phyloP scores from a whole-genome alignment of 2,329 filamentous ascomycete species.

The Fusarium sp. region DNA sequence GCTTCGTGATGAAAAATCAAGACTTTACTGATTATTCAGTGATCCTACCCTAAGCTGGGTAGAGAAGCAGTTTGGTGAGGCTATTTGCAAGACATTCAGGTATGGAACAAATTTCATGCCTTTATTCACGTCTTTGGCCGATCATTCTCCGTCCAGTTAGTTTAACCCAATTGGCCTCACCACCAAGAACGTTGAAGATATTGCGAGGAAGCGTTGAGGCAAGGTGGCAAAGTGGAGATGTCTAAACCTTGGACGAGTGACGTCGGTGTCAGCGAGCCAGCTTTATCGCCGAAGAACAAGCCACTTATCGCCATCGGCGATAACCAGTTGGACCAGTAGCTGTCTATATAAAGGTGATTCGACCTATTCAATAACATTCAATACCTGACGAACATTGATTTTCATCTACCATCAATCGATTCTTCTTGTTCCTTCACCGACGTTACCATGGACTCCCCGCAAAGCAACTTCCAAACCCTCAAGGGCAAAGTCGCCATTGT shows the following conservation, averaged over 20 bases:
- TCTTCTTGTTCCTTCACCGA: neutral
- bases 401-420: neutral
- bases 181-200: neutral
- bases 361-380: neutral
- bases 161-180: neutral
- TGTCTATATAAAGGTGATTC: neutral
- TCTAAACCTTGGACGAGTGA: neutral
- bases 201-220: neutral
- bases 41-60: neutral
- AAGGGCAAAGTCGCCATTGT: slow-evolving; percentile 28
- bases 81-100: neutral
- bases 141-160: neutral
- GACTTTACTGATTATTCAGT: neutral
- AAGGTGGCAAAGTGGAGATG: neutral
- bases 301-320: neutral
- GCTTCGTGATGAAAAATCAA: neutral
- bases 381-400: neutral
- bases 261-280: neutral
- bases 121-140: neutral
- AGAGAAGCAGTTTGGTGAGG: neutral
- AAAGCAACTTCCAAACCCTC: slow-evolving; percentile 15
- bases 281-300: neutral
- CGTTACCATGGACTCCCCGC: slow-evolving; percentile 1
- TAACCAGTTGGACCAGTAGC: neutral
- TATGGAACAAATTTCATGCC: neutral